Evolutionary conservation across 352 stramenopile genomes (phyloP), one percentile per base, ranked within the genome.

Genomic region (Aphanomyces stellatus): DNA sequence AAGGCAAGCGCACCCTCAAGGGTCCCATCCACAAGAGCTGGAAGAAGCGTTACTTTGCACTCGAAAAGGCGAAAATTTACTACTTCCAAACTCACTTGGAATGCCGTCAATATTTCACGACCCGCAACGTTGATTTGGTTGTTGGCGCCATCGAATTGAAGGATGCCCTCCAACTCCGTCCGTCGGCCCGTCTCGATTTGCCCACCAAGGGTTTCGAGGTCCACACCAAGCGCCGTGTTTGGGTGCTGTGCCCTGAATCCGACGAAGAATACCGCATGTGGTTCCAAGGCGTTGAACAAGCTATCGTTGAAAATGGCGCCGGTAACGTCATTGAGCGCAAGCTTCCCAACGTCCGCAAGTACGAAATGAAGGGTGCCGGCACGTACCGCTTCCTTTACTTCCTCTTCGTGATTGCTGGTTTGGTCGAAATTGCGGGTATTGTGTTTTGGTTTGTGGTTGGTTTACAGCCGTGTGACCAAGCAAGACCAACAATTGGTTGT

Each of bases 31-130:
- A 92, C 76, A 94, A 94, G 74, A 86, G 74, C 35, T 94, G 86
- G 86, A 91, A 91, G 66, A 81, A 82, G 25, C 86, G 86, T 22
- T 94, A 93, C 74, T 94, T 94, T 68, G 81, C 86, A 25, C 71
- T 94, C 0, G 86, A 94, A 66, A 90, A 88, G 69, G 80, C 83
- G 72, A 92, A 92, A 77, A 91, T 94, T 70, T 94, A 87, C 75
- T 94, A 94, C 72, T 94, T 94, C 74, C 84, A 92, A 70, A 88
- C 75, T 56, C 83, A 94, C 53, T 53, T 91, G 15, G 86, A 94
- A 61, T 94, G 86, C 68, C 83, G 86, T 4, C 83, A 91, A 72
- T 94, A 92, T 73, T 94, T 94, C 51, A 91, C 81, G 53, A 92
- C 83, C 37, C 83, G 86, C 11, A 94, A 92, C 56, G 66, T 82